Conservation (phyloP, 768 basidiomycete species). For the Boletus barrowsii region DNA sequence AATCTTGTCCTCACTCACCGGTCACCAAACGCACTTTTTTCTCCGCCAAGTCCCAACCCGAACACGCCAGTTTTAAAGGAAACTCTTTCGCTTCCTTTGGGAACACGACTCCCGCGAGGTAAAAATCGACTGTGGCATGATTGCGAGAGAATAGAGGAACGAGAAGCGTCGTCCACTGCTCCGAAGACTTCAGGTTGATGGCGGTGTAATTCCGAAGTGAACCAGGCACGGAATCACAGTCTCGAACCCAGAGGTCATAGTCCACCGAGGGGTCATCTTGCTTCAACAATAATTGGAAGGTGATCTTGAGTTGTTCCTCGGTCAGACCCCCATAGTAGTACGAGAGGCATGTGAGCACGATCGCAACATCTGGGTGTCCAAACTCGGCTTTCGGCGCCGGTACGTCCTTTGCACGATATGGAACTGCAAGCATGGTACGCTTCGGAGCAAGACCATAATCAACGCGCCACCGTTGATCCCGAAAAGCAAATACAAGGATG, state of each 20-base stretch:
- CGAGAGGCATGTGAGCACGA: slow-evolving; percentile 14
- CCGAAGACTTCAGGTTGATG: slow-evolving; percentile 41
- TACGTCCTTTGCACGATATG: slow-evolving; percentile 52
- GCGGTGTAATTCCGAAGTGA: slow-evolving; percentile 34
- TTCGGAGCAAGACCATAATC: slow-evolving; percentile 46
- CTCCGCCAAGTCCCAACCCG: slow-evolving; percentile 53
- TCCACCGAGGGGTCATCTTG: slow-evolving; percentile 40
- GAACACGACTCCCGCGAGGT: slow-evolving; percentile 44
- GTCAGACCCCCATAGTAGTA: slow-evolving; percentile 47
- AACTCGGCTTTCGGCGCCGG: slow-evolving; percentile 48
- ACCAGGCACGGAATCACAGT: slow-evolving; percentile 23
- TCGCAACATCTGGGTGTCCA: slow-evolving; percentile 49
- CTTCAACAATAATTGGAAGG: slow-evolving; percentile 38
- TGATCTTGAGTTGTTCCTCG: slow-evolving; percentile 34
- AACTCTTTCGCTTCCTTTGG: slow-evolving; percentile 51
- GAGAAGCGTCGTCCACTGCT: slow-evolving; percentile 29
- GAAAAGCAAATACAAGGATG: slow-evolving; percentile 38
- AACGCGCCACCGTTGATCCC: slow-evolving; percentile 46
- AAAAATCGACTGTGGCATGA: slow-evolving; percentile 44
- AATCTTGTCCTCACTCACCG: background rate
- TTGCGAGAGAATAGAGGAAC: slow-evolving; percentile 38
- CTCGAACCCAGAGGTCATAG: slow-evolving; percentile 41
- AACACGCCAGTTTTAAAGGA: slow-evolving; percentile 44
- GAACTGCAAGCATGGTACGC: slow-evolving; percentile 48
- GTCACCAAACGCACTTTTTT: slow-evolving; percentile 17